Evolutionary conservation across 108 stramenopile genomes (phyloP).

Genomic region (Aureococcus anophagefferens): DNA sequence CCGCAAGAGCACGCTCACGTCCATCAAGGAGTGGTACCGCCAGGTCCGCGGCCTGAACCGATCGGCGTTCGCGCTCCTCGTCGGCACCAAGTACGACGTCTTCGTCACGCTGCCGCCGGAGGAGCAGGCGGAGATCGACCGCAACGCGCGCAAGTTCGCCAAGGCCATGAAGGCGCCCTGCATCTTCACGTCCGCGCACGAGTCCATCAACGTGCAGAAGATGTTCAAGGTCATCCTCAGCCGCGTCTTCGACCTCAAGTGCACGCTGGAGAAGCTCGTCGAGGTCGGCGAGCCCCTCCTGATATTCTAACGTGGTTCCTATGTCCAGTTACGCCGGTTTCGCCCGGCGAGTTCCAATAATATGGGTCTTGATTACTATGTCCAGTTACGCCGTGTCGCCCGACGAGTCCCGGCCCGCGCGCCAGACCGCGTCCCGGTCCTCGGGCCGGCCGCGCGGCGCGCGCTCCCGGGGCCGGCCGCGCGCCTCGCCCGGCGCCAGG

Average conservation of each 20-base stretch:
- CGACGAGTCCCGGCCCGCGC: too few species aligned
- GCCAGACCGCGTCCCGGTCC: too few species aligned
- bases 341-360: too few species aligned
- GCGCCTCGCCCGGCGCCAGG: too few species aligned
- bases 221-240: constrained; percentile 21
- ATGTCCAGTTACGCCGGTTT: too few species aligned
- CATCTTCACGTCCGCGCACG: constrained; percentile 38
- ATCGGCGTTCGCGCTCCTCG: constrained; percentile 45
- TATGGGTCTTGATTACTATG: too few species aligned
- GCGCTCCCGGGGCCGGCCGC: too few species aligned
- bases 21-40: constrained; percentile 47
- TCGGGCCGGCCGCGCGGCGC: too few species aligned
- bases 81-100: constrained; percentile 54
- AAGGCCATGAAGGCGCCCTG: constrained; percentile 52
- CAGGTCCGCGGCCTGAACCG: constrained; percentile 41
- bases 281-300: constrained; percentile 42
- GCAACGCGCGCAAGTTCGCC: constrained; percentile 46
- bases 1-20: constrained; percentile 9
- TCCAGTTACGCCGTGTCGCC: too few species aligned
- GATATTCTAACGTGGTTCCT: too few species aligned
- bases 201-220: constrained; percentile 55
- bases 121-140: constrained; percentile 42
- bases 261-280: constrained; percentile 28
- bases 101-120: constrained; percentile 42
- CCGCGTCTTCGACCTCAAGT: constrained; percentile 38